Evolutionary conservation across 495 filamentous ascomycete species (phyloP), one percentile per base, ranked within the genome.

Genomic region (Neurospora sublineolata): DNA sequence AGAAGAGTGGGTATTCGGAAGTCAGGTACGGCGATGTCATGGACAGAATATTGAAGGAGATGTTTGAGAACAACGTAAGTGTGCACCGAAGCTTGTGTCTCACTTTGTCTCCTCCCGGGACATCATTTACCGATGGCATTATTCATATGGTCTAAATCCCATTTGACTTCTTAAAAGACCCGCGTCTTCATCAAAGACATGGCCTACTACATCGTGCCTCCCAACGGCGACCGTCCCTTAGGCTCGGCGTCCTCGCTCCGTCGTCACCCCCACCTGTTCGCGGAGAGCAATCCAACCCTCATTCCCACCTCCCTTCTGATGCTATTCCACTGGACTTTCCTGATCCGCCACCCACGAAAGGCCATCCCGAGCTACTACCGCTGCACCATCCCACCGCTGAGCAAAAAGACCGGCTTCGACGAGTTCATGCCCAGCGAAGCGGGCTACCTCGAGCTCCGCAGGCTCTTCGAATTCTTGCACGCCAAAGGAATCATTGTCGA

Each of bases 171-270:
- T 41, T 75, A 91, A 88, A 86, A 84, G 75, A 97, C 97, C 82
- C 91, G 95, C 71, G 80, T 97, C 75, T 97, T 98, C 84, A 95
- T 99, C 87, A 99, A 99, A 80, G 95, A 98, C 80, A 99, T 99
- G 77, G 87, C 91, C 42, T 89, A 97, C 79, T 97, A 97, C 79
- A 83, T 97, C 58, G 82, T 91, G 70, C 93, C 94, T 6, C 94
- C 93, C 3, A 78, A 89, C 73, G 82, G 83, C n/a, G 84, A 71
- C 75, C 68, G 76, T 73, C 38, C 72, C 72, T 68, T 76, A 80
- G 30, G 78, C 76, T 20, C 70, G 74, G 39, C 41, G n/a, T 14
- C 4, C 27, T 42, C 8, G 9, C 44, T 10, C 38, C 18, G 10
- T 18, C 20, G n/a, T n/a, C 68, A 44, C 58, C 58, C 37, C 37